Conservation (phyloP, 1,284 basidiomycete species). For the Sanghuangporus baumii region DNA sequence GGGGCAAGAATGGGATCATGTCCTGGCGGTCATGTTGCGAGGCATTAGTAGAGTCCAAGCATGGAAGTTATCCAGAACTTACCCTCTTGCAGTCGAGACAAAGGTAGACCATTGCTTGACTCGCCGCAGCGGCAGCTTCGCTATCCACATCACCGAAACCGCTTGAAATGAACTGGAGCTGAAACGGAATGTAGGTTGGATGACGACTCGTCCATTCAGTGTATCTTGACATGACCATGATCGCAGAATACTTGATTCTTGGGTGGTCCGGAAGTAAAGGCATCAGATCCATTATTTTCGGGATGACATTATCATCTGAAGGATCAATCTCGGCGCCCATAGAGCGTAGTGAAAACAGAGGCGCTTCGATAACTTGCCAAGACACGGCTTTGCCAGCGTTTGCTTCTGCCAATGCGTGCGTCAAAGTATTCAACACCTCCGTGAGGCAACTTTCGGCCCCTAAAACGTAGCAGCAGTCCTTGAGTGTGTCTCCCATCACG, state of each 20-base stretch:
- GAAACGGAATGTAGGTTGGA: constrained; percentile 80
- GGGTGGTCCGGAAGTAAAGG: constrained; percentile 89
- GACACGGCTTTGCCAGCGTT: constrained; percentile 36
- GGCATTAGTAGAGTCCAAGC: not conserved
- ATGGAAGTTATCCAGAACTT: constrained; percentile 21
- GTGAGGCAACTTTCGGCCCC: constrained; percentile 83
- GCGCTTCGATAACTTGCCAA: constrained; percentile 98
- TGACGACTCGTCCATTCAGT: constrained; percentile 96
- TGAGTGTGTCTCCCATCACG: constrained; percentile 98
- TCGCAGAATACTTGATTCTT: constrained; percentile 89
- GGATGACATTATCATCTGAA: constrained; percentile 80
- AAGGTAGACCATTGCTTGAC: constrained; percentile 93
- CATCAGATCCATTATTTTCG: constrained; percentile 93
- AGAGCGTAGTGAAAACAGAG: constrained; percentile 94
- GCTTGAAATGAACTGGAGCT: constrained; percentile 87
- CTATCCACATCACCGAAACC: constrained; percentile 81
- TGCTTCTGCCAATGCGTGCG: constrained; percentile 57
- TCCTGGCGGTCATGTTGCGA: constrained; percentile 45
- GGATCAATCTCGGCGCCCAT: constrained; percentile 95
- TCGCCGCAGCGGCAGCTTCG: constrained; percentile 90
- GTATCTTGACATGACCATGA: constrained; percentile 94
- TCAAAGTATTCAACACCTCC: constrained; percentile 78
- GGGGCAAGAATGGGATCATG: constrained; percentile 87
- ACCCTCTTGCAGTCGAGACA: constrained; percentile 95
- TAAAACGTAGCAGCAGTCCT: constrained; percentile 96